These are phyloP conservation scores for Leersia perrieri DNA, from an alignment of 176 grass and related monocot genomes.

Conservation along the genomic window DNA sequence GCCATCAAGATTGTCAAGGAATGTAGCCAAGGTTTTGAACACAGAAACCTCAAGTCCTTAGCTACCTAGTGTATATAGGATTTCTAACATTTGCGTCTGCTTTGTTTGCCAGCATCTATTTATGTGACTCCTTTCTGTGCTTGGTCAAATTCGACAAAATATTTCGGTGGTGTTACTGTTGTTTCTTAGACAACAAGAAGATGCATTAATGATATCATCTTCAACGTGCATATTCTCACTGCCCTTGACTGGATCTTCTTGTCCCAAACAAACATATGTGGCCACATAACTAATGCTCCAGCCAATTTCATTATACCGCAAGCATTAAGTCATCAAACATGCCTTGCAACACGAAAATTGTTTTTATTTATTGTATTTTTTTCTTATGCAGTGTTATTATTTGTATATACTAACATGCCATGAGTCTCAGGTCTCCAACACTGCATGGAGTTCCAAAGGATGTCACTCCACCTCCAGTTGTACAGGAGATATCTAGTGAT, in stretches of 20 bases:
- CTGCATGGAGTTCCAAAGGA: constrained; percentile 76
- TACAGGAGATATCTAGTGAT: constrained; percentile 56
- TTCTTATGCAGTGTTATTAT: not conserved
- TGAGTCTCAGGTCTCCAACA: constrained; percentile 60
- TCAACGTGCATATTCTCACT: not conserved
- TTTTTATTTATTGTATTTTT: not conserved
- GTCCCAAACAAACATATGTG: not conserved
- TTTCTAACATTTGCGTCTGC: not conserved
- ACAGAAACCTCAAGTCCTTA: not conserved
- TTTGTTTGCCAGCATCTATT: not conserved
- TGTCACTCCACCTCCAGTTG: constrained; percentile 22
- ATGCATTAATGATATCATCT: not conserved
- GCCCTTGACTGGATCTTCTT: not conserved
- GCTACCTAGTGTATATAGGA: not conserved
- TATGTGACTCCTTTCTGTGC: not conserved
- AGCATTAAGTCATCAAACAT: constrained; percentile 10
- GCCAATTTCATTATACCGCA: not conserved
- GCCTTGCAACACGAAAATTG: not conserved
- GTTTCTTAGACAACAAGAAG: not conserved
- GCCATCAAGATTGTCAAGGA: not conserved
- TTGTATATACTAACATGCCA: constrained; percentile 27
- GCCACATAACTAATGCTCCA: not conserved
- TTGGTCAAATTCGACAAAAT: not conserved
- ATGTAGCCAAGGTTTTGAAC: not conserved
- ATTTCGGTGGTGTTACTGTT: not conserved